Evolutionary conservation across 202 grass and related monocot species (phyloP).

Genomic region (Setaria italica): DNA sequence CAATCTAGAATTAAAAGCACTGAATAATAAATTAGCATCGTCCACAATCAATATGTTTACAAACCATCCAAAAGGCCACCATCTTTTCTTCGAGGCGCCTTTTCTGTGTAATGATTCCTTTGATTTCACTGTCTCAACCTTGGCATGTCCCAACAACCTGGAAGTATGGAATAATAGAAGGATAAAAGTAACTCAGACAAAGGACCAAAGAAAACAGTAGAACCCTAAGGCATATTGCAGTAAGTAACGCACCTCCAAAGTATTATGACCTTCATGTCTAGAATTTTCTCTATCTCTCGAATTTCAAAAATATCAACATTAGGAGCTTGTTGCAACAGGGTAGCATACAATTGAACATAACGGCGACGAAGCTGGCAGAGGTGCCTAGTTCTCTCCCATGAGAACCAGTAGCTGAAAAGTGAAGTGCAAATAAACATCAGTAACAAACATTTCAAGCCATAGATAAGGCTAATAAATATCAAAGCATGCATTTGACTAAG

Average conservation of each 20-base stretch:
- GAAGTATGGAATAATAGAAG: slow-evolving; percentile 36
- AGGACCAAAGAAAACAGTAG: slow-evolving; percentile 20
- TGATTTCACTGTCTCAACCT: slow-evolving; percentile 94
- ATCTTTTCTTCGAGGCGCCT: slow-evolving; percentile 71
- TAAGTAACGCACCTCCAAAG: slow-evolving; percentile 76
- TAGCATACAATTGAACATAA: slow-evolving; percentile 91
- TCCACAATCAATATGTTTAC: slow-evolving; percentile 35
- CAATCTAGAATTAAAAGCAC: slow-evolving; percentile 23
- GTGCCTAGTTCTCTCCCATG: slow-evolving; percentile 94
- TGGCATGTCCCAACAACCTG: slow-evolving; percentile 97
- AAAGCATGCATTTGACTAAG: slow-evolving; percentile 28
- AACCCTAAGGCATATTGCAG: not conserved
- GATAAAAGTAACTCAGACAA: slow-evolving; percentile 13
- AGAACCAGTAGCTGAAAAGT: slow-evolving; percentile 65
- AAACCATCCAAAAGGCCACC: slow-evolving; percentile 94
- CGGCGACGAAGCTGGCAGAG: slow-evolving; percentile 92
- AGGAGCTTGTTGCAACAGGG: slow-evolving; percentile 74
- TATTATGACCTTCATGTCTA: slow-evolving; percentile 93
- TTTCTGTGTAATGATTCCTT: slow-evolving; percentile 74
- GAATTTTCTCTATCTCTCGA: slow-evolving; percentile 86
- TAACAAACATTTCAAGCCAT: slow-evolving; percentile 36
- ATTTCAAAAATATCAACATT: slow-evolving; percentile 80
- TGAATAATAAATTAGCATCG: slow-evolving; percentile 21
- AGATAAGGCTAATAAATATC: slow-evolving; percentile 12
- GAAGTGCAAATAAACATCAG: slow-evolving; percentile 37